Evolutionary conservation across 179 eudicot species (phyloP), one percentile per base, ranked within the genome.

Genomic region (Heliamphora pulchella): DNA sequence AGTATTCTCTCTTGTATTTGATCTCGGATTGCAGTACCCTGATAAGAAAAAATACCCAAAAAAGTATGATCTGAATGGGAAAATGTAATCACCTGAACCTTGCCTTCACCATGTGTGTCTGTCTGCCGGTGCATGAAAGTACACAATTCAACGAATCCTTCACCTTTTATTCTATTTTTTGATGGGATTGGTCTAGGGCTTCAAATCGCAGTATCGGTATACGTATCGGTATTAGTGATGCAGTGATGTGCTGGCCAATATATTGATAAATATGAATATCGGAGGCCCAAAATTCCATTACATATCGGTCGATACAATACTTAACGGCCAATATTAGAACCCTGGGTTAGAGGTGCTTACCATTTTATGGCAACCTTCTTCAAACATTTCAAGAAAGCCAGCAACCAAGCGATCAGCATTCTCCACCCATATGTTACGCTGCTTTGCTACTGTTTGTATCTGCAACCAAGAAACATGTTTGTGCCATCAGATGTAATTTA

Each of bases 361-460:
- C 99, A 96, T 92, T 84, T 91, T 93, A 84, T 96, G 99, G 86
- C 97, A 96, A 67, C 99, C 89, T 90, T 96, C 99, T 89, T 96
- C 99, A 80, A 96, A 96, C 98, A 93, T 96, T 87, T 96, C 98
- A 10, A 96, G 96, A 81, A 96, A 96, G 65, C 99, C 99, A 81
- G 99, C 99, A 76, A 96, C 99, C 94, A 90, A 87, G 9, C 98
- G 90, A 83, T 96, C 99, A 76, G 99, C 98, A 83, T 94, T 96
- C 76, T 93, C 98, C 65, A 96, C 93, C 99, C 99, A 96, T 78
- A 89, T 89, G 83, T 93, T 89, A 13, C 90, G 97, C 78, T 86
- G 87, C 82, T 87, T 94, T 39, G 89, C 91, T 39, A 91, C 99
- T 9, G 89, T 92, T 82, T 93, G 92, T 81, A 95, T 89, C 98